These are phyloP conservation scores for Aeschynomene evenia DNA, from an alignment of 306 rosid species.

Conservation along the genomic window DNA sequence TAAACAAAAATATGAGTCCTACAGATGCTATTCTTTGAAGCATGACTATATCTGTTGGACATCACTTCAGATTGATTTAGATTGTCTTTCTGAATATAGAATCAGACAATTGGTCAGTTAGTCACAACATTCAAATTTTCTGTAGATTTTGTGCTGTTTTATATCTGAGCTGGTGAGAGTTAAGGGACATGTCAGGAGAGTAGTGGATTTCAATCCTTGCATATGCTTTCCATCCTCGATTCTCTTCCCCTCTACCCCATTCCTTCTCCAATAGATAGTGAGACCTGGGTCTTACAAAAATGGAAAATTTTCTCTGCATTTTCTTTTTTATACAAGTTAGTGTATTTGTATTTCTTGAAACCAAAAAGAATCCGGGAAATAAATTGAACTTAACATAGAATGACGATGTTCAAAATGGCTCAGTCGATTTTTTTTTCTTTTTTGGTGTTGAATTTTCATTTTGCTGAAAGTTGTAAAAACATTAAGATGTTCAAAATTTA, in stretches of 20 bases:
- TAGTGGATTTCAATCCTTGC: neutral
- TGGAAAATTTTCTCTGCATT: neutral
- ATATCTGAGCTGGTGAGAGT: neutral
- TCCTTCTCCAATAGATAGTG: neutral
- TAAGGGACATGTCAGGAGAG: neutral
- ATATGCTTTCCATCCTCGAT: no score
- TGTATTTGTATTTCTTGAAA: neutral
- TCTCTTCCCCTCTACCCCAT: neutral
- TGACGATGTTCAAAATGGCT: neutral
- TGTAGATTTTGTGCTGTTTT: neutral
- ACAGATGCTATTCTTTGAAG: neutral
- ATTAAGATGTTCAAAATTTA: neutral
- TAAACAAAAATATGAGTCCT: neutral
- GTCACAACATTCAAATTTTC: neutral
- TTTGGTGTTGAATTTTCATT: neutral
- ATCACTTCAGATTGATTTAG: neutral
- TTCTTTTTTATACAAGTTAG: neutral
- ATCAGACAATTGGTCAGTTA: constrained; percentile 17
- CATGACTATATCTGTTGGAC: constrained; percentile 9
- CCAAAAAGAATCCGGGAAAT: neutral
- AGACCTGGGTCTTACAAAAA: no score
- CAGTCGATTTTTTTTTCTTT: no score
- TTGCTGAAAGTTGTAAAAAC: neutral
- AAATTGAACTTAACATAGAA: neutral
- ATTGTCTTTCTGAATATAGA: constrained; percentile 19